Base-by-base conservation (phyloP, 805 yeast genomes). In the Wickerhamiella lipophila region DNA sequence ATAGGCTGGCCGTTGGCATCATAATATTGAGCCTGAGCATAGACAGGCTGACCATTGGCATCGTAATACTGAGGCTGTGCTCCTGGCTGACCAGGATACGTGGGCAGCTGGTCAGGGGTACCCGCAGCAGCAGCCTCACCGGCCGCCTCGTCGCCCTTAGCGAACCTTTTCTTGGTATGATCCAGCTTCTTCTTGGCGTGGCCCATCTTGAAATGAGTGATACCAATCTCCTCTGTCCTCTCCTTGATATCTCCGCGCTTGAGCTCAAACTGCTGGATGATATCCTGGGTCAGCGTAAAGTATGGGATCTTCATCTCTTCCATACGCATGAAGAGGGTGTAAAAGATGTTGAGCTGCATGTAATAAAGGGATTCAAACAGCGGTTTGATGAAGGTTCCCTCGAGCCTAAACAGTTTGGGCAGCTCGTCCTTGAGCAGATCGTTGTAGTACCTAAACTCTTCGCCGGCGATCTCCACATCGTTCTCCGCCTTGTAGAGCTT, bases 301-400 rank as follows among this genome's bases (percentile, higher is more conserved):
- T 92, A 92, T 13, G 96, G 96, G 56, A 92, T 92, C 69, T 92
- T 87, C 83, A 89, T 79, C 62, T 85, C 95, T 68, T 89, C 95
- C 85, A 89, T 84, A 59, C 83, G 77, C 61, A 75, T 81, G 70
- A 84, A 88, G 53, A 92, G 71, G 1, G 96, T 87, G 73, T 92
- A 92, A 66, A 88, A 92, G 50, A 92, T 86, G 70, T 92, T 92
- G 71, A 92, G 76, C 70, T 92, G 98, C 97, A 92, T 92, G 73
- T 79, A 92, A 68, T 92, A 92, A 66, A 92, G 81, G 49, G 94
- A 81, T 59, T 89, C 92, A 68, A 92, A 92, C 59, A 92, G 71
- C 16, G 98, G 98, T 61, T 79, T 81, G 62, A 92, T 88, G 63
- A 92, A 86, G 59, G 87, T 92, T 3, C 87, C 83, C 66, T 92